Base-by-base conservation (phyloP, 495 filamentous ascomycete species). In the Achaetomiella virescens region DNA sequence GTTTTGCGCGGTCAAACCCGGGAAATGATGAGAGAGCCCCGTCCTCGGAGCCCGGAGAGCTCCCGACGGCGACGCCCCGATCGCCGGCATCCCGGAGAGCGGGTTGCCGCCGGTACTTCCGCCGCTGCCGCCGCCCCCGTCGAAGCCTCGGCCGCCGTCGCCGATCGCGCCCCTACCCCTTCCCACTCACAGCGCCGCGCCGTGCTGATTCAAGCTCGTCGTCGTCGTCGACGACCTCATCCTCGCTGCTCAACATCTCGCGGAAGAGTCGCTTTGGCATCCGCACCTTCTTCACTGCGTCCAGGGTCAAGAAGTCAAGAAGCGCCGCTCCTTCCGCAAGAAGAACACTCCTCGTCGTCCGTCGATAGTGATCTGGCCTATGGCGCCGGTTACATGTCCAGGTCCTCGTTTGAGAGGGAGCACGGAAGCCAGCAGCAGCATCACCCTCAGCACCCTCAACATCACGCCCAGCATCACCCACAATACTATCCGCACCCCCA, bases 311-410 rank as follows among this genome's bases (percentile, higher is more conserved):
- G 63, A 73, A 70, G 74, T 76, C 31, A 74, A 72, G 45, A 70
- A 66, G 48, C 69, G 72, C 33, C 66, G 76, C 27, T 69, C 66
- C 3, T 66, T 80, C 18, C 70, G 67, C 45, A 65, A 59, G 29
- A 74, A 72, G 35, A 81, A 80, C 61, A 71, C 20, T 78, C 75
- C 17, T 73, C 72, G 5, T 77, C 73, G 6, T 75, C 75, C 4
- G 67, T 80, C 37, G 72, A 78, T 47, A 75, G 72, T 40, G 78
- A 81, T 48, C 60, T 82, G 41, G 79, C 78, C 21, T 82, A 82
- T 55, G 79, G 79, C 33, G 72, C 66, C 17, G 79, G 78, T 9
- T 82, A 78, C 57, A 67, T 81, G 41, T 74, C 75, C 29, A 64
- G 68, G 38, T 65, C 57, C 0, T 68, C 68, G 27, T 61, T 70